These are phyloP conservation scores for Laburnicola sp. DNA, from an alignment of 2,329 filamentous ascomycete genomes.

Conservation along the genomic window DNA sequence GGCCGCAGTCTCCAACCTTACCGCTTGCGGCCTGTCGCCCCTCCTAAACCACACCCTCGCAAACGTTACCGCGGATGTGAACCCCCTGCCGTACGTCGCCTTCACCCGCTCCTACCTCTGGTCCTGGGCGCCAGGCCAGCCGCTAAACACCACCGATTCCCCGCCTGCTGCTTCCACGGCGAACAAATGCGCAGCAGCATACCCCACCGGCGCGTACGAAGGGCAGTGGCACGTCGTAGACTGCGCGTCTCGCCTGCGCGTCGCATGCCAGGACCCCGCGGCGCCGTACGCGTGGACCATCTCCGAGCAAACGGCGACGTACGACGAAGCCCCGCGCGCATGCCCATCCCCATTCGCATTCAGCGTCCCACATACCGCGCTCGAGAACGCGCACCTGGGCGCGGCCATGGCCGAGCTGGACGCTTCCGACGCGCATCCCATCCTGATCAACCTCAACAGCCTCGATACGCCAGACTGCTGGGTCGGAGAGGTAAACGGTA, in stretches of 20 bases:
- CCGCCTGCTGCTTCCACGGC: slow-evolving; percentile 22
- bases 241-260: slow-evolving; percentile 56
- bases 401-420: slow-evolving; percentile 18
- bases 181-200: slow-evolving; percentile 60
- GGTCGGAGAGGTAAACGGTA: slow-evolving; percentile 58
- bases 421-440: slow-evolving; percentile 21
- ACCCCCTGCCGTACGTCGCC: slow-evolving; percentile 54
- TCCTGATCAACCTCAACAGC: slow-evolving; percentile 66
- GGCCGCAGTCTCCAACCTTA: slow-evolving; percentile 46
- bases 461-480: slow-evolving; percentile 62
- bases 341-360: slow-evolving; percentile 59
- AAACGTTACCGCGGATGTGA: slow-evolving; percentile 54
- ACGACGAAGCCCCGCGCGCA: slow-evolving; percentile 46
- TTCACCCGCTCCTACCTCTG: slow-evolving; percentile 59
- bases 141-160: slow-evolving; percentile 49
- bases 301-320: slow-evolving; percentile 49
- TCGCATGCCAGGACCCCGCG: slow-evolving; percentile 59
- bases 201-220: slow-evolving; percentile 45
- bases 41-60: slow-evolving; percentile 61
- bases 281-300: slow-evolving; percentile 64
- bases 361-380: slow-evolving; percentile 60
- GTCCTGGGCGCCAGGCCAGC: slow-evolving; percentile 63
- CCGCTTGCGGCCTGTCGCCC: slow-evolving; percentile 63
- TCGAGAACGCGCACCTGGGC: slow-evolving; percentile 62
- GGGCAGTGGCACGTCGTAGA: slow-evolving; percentile 63